Evolutionary conservation across 2,329 filamentous ascomycete genomes (phyloP), one percentile per base, ranked within the genome.

Genomic region (Trichoderma sp.): DNA sequence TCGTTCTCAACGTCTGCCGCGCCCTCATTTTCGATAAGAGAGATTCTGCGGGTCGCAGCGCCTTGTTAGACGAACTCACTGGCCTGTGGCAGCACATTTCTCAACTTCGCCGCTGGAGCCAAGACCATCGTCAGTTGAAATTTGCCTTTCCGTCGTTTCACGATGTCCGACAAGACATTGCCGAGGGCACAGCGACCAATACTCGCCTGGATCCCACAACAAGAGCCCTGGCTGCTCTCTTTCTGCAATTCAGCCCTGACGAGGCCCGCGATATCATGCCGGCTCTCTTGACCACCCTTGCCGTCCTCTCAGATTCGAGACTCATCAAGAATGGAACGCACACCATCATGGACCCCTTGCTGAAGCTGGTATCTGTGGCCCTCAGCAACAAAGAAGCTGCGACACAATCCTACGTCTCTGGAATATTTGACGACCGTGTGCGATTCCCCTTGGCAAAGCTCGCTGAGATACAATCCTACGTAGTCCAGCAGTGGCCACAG

Each of bases 1-100:
- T 85, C 18, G 79, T 84, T 3, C 73, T 84, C 62, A 84, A 78
- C 62, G 76, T 85, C 33, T 85, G 83, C 75, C 78, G 79, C 33
- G 74, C 41, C 9, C 65, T 81, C 60, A 41, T 77, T n/a, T 71
- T 75, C n/a, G n/a, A 56, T 4, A 77, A 78, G 53, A 75, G 79
- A 33, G 38, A 75, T 4, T 72, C 72, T 7, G 33, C 62, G 3
- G 56, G 77, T 6, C 79, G 81, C 29, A 75, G 66, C 1, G 67
- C 38, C 60, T 27, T 83, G 21, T 65, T 82, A 56, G 71, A 79
- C 0, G 83, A 85, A 76, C 78, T 85, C 5, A 53, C 84, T 35
- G 79, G 79, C 14, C 75, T 85, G 71, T 85, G 84, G 84, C 81
- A 82, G 77, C 82, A 84, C 74, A 75, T 85, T 16, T 84, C 84